Conservation (phyloP, 2,329 filamentous ascomycete species). For the Fusarium torulosum region DNA sequence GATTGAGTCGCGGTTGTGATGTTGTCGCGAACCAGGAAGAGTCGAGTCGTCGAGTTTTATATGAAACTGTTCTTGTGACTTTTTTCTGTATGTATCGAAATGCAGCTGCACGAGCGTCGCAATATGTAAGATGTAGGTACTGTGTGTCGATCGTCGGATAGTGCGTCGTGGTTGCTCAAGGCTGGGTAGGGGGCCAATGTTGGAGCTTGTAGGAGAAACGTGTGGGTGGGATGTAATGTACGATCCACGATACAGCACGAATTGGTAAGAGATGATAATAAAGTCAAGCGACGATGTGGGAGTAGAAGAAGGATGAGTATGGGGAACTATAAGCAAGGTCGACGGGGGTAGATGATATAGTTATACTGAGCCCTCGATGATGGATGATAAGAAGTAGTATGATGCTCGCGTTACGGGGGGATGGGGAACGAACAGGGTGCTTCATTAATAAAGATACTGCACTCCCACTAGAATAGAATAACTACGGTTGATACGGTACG, state of each 20-base stretch:
- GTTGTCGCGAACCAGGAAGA: conserved; percentile 25
- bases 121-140: conserved; percentile 36
- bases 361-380: conserved; percentile 27
- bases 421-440: conserved; percentile 30
- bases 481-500: conserved; percentile 16
- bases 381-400: conserved; percentile 28
- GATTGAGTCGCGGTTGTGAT: conserved; percentile 20
- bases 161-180: conserved; percentile 32
- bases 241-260: conserved; percentile 21
- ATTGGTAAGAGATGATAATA: conserved; percentile 5
- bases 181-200: conserved; percentile 37
- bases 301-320: conserved; percentile 11
- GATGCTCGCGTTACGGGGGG: conserved; percentile 33
- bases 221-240: conserved; percentile 35
- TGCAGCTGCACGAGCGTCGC: conserved; percentile 10
- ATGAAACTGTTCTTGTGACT: conserved; percentile 18
- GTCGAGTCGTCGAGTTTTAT: conserved; percentile 5
- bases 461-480: conserved; percentile 17
- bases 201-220: conserved; percentile 1
- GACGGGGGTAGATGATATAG: conserved; percentile 29
- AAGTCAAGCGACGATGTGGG: conserved; percentile 12
- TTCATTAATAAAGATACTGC: conserved; percentile 43
- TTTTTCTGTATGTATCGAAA: conserved; percentile 22
- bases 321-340: neutral
- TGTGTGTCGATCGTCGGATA: conserved; percentile 30